Evolutionary conservation across 139 green algal species (phyloP).

Genomic region (Picocystis salinarum): DNA sequence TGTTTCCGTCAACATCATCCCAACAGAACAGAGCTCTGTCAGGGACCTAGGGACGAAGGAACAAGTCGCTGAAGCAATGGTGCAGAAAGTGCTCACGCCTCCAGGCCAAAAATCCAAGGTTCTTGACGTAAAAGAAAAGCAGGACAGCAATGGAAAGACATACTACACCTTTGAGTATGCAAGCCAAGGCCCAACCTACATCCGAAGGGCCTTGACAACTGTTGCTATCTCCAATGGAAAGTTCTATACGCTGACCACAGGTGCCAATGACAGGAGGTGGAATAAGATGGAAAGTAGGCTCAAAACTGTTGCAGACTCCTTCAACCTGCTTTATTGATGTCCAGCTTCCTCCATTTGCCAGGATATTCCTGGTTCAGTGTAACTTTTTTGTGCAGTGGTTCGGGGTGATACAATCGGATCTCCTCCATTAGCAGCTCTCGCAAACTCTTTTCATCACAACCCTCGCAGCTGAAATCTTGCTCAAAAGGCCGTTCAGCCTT

Average conservation of each 20-base stretch:
- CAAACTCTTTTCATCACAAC: too few species aligned
- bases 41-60: conserved; percentile 54
- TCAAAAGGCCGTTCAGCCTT: too few species aligned
- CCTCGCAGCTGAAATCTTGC: too few species aligned
- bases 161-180: conserved; percentile 91
- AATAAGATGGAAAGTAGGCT: conserved; percentile 71
- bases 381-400: too few species aligned
- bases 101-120: conserved; percentile 52
- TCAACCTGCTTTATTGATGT: conserved; percentile 34
- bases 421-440: too few species aligned
- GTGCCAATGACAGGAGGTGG: conserved; percentile 77
- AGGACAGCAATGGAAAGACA: conserved; percentile 38
- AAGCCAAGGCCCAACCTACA: conserved; percentile 41
- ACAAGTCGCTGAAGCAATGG: conserved; percentile 17
- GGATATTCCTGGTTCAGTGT: too few species aligned
- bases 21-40: conserved; percentile 68
- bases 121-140: conserved; percentile 36
- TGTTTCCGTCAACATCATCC: conserved; percentile 64
- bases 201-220: conserved; percentile 37
- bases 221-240: conserved; percentile 38
- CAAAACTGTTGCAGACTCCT: conserved; percentile 27
- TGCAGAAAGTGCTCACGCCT: conserved; percentile 22
- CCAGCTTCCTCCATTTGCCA: too few species aligned
- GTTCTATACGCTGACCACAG: conserved; percentile 84
- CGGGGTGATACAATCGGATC: too few species aligned